Conservation (phyloP, 176 grass and related monocot species). For the Oryza glumipatula region DNA sequence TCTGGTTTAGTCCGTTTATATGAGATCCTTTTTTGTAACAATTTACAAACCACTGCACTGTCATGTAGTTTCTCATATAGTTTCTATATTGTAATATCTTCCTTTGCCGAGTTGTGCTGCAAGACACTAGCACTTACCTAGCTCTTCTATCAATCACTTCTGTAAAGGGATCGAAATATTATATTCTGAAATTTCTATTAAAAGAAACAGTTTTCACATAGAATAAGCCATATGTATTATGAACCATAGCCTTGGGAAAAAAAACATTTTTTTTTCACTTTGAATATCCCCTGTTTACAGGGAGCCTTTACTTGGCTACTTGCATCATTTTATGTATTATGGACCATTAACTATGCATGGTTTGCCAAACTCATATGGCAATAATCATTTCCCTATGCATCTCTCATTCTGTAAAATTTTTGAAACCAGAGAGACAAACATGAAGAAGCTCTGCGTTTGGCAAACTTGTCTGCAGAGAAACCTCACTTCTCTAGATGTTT, state of each 20-base stretch:
- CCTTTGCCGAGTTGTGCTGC: background rate
- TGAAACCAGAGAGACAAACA: constrained; percentile 82
- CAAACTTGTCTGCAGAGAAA: constrained; percentile 92
- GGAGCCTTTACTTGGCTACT: background rate
- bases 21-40: background rate
- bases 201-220: background rate
- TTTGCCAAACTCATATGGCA: background rate
- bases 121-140: background rate
- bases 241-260: background rate
- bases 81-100: background rate
- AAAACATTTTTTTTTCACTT: background rate
- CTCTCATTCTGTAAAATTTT: constrained; percentile 27
- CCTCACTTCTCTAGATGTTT: constrained; percentile 98
- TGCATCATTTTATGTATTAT: background rate
- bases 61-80: background rate
- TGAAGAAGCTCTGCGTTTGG: constrained; percentile 90
- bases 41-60: background rate
- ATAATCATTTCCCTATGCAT: constrained; percentile 25
- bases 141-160: background rate
- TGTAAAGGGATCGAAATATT: background rate
- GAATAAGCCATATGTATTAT: background rate
- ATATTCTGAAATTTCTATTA: background rate
- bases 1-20: background rate
- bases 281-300: background rate
- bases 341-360: background rate